Evolutionary conservation across 2,329 filamentous ascomycete species (phyloP).

Genomic region (Penicillium sp.): DNA sequence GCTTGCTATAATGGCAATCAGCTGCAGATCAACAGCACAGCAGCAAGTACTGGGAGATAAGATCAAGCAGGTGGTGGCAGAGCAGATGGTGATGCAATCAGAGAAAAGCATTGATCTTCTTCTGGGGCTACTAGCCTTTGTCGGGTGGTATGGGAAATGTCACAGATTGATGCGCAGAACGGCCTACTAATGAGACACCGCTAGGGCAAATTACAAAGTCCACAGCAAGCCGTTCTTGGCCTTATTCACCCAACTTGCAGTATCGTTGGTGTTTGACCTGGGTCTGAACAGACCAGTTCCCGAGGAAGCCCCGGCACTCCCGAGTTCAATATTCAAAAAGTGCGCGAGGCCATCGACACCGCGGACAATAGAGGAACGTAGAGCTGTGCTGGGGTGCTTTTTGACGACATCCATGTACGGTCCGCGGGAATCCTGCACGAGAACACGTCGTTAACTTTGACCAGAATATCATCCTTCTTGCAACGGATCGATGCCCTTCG

Average conservation of each 20-base stretch:
- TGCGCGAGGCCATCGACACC: constrained; percentile 9
- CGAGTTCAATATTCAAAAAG: constrained; percentile 7
- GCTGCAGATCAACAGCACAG: constrained; percentile 6
- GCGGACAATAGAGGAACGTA: constrained; percentile 50
- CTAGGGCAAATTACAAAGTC: neutral
- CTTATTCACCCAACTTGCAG: constrained; percentile 1
- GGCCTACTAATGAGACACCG: neutral
- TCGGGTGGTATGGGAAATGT: constrained; percentile 9
- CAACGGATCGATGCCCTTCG: neutral
- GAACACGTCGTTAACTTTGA: neutral
- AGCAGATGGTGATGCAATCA: constrained; percentile 13
- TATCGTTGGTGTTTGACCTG: constrained; percentile 1
- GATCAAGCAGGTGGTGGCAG: constrained; percentile 4
- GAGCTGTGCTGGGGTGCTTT: constrained; percentile 51
- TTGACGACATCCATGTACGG: constrained; percentile 40
- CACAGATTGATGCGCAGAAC: neutral
- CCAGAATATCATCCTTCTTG: constrained; percentile 1
- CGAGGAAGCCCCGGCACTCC: neutral
- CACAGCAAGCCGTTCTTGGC: constrained; percentile 7
- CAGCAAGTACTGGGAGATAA: constrained; percentile 4
- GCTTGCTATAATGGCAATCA: constrained; percentile 36
- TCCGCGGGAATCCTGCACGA: neutral
- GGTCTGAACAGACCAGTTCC: constrained; percentile 13
- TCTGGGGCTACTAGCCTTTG: constrained; percentile 11
- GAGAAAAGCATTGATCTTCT: constrained; percentile 12